Evolutionary conservation across 345 rosid genomes (phyloP), one percentile per base, ranked within the genome.

Genomic region (Euphorbia pulcherrima): DNA sequence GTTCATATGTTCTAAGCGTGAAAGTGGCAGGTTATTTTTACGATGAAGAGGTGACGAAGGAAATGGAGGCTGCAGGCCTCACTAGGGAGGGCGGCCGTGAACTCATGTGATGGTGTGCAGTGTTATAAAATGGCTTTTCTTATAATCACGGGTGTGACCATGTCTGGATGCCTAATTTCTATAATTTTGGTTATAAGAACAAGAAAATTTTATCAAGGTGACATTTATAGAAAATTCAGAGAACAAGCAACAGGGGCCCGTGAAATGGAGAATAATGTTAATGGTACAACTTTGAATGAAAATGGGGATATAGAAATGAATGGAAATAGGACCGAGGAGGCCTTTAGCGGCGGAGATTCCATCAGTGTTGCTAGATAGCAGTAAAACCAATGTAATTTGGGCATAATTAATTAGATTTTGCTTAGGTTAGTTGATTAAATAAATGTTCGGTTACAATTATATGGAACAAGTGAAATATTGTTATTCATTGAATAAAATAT

Each of bases 111-210:
- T 2, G 74, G 74, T 1, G 74, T 70, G 40, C 60, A 62, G 50
- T 70, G 74, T 35, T 70, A 61, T 37, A 70, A 46, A 62, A 23
- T 62, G 61, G 50, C 74, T 33, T 70, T 62, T 18, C 65, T 70
- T 5, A 62, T 70, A 51, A 70, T 70, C 40, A 62, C 74, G 1
- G 74, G 40, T 9, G 68, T 52, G 1, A 70, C 74, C 24, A 13
- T 70, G 7, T 48, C 52, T 52, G 74, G 74, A 6, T 30, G 61
- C 21, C n/a, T 70, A 1, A 65, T 62, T 61, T 62, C 74, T 17
- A 37, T 26, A 1, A 35, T 70, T 35, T 40, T 70, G 62, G 67
- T 62, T 4, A 0, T 60, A 0, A 52, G 74, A 54, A 70, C 74
- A 5, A 47, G 61, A 50, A 62, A 70, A 53, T 70, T 70, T 30